Base-by-base conservation (phyloP, 2,329 filamentous ascomycete species). In the Fusarium pseudonygamai region DNA sequence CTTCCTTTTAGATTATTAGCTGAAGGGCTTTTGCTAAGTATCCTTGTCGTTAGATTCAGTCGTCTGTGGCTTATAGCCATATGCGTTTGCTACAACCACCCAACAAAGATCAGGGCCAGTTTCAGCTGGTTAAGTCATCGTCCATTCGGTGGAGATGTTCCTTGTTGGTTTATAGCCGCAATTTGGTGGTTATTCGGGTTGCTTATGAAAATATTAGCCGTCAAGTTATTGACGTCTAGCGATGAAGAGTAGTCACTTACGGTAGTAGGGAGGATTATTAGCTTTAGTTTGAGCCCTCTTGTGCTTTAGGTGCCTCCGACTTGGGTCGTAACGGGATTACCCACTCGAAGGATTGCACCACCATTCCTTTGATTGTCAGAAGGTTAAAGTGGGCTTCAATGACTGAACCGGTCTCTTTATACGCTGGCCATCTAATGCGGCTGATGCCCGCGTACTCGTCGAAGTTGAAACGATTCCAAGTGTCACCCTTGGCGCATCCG, bases 161-260 rank as follows among this genome's bases (percentile, higher is more conserved):
- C 6, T 47, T 47, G 8, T 30, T 47, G 45, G 5, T 9, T 16
- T 4, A 16, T n/a, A 14, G 26, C 8, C 6, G 9, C 6, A 8
- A 16, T 30, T 16, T n/a, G 9, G 2, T 8, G 7, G n/a, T 30
- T 8, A 11, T 47, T 22, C 6, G 14, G 20, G 4, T 6, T 14
- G 7, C 26, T 15, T 47, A 4, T 14, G 6, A 16, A 7, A 30
- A 26, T 16, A 10, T 30, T 30, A 47, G 45, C 20, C 15, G 4
- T 3, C 26, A 47, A 8, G 26, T 47, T 5, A 30, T 28, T 10
- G n/a, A 12, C 20, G 8, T 47, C 45, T 5, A 22, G 7, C 1
- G 4, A 9, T 4, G n/a, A 22, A 10, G 1, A 22, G 45, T 4
- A 47, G 0, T 8, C 0, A 30, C 10, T 28, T 47, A 16, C 26